Evolutionary conservation across 2,329 filamentous ascomycete species (phyloP).

Genomic region (Zymoseptoria ardabiliae): DNA sequence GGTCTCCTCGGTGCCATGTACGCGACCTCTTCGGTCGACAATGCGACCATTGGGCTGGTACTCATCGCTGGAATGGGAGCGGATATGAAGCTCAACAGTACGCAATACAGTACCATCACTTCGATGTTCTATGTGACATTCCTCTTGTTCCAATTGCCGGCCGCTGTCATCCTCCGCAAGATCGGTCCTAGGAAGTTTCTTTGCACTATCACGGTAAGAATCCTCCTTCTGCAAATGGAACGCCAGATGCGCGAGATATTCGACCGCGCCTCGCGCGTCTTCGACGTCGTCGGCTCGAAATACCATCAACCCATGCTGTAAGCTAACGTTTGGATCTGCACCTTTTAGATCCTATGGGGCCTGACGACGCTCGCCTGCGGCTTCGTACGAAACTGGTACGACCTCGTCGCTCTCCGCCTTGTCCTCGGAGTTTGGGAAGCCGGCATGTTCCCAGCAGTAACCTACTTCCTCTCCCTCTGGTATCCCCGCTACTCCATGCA

Average conservation of each 20-base stretch:
- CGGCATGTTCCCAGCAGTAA: slow-evolving; percentile 17
- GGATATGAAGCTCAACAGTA: slow-evolving; percentile 11
- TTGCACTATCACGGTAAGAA: slow-evolving; percentile 3
- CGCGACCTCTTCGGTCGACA: slow-evolving; percentile 4
- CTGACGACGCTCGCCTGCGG: slow-evolving; percentile 12
- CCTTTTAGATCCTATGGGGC: slow-evolving; percentile 4
- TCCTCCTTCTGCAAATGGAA: not conserved
- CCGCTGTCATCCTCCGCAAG: slow-evolving; percentile 25
- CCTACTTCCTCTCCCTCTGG: slow-evolving; percentile 41
- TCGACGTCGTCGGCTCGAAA: too few species aligned
- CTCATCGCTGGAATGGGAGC: slow-evolving; percentile 20
- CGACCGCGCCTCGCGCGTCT: not conserved
- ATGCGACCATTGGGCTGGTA: slow-evolving; percentile 22
- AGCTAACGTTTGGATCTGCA: not conserved
- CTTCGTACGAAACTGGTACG: slow-evolving; percentile 21
- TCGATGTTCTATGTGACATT: slow-evolving; percentile 34
- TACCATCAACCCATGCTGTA: not conserved
- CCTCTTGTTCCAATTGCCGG: slow-evolving; percentile 30
- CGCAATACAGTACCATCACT: slow-evolving; percentile 28
- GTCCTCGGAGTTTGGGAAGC: slow-evolving; percentile 23
- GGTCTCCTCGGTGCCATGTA: slow-evolving; percentile 5
- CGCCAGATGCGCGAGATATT: not conserved
- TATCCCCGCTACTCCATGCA: slow-evolving; percentile 36
- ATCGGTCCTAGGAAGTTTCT: slow-evolving; percentile 23
- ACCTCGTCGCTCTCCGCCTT: slow-evolving; percentile 18